phyloP scores from a whole-genome alignment of 169 alveolate genomes.

The Eimeria maxima region DNA sequence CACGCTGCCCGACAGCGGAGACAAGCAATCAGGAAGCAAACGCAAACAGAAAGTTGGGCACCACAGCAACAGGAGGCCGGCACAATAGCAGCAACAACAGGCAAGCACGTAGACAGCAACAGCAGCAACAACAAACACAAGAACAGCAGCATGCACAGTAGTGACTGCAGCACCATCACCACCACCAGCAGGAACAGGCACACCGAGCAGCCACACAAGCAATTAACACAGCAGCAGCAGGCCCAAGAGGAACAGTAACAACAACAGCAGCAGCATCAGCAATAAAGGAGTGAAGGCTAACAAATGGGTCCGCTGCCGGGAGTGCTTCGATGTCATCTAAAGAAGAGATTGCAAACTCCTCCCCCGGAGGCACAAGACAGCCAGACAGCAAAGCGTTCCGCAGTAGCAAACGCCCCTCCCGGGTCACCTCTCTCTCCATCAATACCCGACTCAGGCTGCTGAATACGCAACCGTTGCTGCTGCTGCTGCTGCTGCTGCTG shows the following conservation, averaged over 20 bases:
- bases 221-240: background rate
- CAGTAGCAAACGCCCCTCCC: constrained; percentile 44
- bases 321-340: constrained; percentile 8
- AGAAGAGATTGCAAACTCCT: constrained; percentile 2
- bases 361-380: background rate
- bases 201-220: background rate
- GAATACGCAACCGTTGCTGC: background rate
- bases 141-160: background rate
- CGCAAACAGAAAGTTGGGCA: background rate
- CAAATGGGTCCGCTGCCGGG: constrained; percentile 26
- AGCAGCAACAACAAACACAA: background rate
- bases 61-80: background rate
- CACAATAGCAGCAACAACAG: background rate
- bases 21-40: background rate
- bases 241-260: background rate
- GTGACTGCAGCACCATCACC: background rate
- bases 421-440: background rate
- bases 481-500: constrained; percentile 18
- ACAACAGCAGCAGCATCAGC: constrained; percentile 12
- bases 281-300: background rate
- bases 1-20: too few relatives aligned
- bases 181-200: background rate
- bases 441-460: constrained; percentile 18
- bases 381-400: constrained; percentile 29
- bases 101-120: background rate